Evolutionary conservation across 768 basidiomycete species (phyloP).

Genomic region (Tulasnella sp.): DNA sequence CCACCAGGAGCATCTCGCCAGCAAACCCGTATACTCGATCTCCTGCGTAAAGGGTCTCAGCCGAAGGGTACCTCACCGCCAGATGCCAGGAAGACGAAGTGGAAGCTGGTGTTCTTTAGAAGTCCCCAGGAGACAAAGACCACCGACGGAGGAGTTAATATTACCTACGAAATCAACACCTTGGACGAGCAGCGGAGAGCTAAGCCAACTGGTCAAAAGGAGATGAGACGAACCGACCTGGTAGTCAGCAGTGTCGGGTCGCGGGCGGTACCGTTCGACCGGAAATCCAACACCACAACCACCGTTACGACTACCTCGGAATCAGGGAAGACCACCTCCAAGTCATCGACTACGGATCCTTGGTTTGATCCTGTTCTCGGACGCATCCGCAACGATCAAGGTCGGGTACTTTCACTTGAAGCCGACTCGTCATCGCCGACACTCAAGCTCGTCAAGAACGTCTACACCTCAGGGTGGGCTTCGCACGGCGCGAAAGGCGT

Average conservation of each 20-base stretch:
- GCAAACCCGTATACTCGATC: constrained; percentile 66
- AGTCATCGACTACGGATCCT: constrained; percentile 41
- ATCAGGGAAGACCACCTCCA: constrained; percentile 45
- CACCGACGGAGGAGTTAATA: constrained; percentile 39
- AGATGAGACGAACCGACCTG: constrained; percentile 65
- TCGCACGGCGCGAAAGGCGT: constrained; percentile 90
- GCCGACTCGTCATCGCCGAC: constrained; percentile 16
- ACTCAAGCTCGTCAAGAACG: constrained; percentile 50
- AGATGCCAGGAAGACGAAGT: constrained; percentile 59
- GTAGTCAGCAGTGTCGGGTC: constrained; percentile 91
- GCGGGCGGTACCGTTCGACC: constrained; percentile 59
- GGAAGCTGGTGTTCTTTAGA: constrained; percentile 82
- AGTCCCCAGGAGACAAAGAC: constrained; percentile 51
- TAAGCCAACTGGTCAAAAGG: constrained; percentile 59
- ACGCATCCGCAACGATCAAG: constrained; percentile 59
- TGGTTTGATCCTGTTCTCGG: constrained; percentile 63
- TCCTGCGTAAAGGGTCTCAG: constrained; percentile 67
- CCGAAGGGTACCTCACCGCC: constrained; percentile 46
- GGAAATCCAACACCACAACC: constrained; percentile 14
- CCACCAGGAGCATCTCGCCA: constrained; percentile 55
- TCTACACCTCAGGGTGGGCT: constrained; percentile 97
- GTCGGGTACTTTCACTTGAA: constrained; percentile 48
- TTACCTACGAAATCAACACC: constrained; percentile 64
- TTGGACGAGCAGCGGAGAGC: constrained; percentile 52
- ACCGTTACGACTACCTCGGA: not conserved